Conservation (phyloP, 306 rosid genomes). For the Lathyrus sativus region DNA sequence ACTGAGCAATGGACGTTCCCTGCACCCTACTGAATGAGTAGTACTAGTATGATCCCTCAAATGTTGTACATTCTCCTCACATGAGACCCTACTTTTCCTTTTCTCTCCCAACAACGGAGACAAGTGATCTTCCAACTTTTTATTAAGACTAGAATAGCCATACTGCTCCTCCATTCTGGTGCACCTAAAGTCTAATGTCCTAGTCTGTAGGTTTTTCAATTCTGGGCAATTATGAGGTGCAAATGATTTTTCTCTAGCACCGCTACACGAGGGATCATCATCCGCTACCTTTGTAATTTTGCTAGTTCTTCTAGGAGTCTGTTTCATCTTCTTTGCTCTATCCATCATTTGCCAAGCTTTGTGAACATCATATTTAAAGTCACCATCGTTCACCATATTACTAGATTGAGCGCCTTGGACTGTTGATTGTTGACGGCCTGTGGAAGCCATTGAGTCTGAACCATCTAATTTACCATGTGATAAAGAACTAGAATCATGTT, state of each 20-base stretch:
- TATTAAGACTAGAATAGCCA: constrained; percentile 22
- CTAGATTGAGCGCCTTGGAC: constrained; percentile 35
- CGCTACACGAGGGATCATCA: constrained; percentile 38
- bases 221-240: constrained; percentile 25
- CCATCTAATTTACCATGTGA: constrained; percentile 36
- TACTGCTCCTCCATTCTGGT: constrained; percentile 36
- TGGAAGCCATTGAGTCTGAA: constrained; percentile 42
- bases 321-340: constrained; percentile 50
- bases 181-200: constrained; percentile 25
- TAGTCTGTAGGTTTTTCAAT: constrained; percentile 35
- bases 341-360: constrained; percentile 89
- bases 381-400: constrained; percentile 12
- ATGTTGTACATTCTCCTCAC: constrained; percentile 40
- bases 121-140: constrained; percentile 24
- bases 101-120: constrained; percentile 38
- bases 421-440: constrained; percentile 41
- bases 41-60: constrained; percentile 27
- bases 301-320: constrained; percentile 34
- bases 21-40: constrained; percentile 37
- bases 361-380: constrained; percentile 49
- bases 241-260: constrained; percentile 39
- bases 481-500: constrained; percentile 33
- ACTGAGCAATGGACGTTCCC: constrained; percentile 32
- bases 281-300: constrained; percentile 36
- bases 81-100: constrained; percentile 30